phyloP scores from a whole-genome alignment of 1,139 yeast species.

The Yamadazyma pseudoaaseri region DNA sequence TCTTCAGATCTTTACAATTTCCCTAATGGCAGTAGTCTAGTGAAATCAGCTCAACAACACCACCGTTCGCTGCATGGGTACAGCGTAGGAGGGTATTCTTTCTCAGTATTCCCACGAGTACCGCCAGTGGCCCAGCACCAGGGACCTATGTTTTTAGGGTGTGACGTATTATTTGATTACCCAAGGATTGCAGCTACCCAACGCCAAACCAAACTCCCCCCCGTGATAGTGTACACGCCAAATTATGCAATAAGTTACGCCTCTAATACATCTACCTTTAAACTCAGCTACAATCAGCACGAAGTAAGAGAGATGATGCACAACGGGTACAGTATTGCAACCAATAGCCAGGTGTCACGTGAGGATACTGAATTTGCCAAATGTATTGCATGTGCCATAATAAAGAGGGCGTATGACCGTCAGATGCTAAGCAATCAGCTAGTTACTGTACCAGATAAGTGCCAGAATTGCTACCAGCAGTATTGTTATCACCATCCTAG shows the following conservation, averaged over 20 bases:
- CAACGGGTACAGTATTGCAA: constrained; percentile 55
- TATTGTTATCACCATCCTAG: constrained; percentile 18
- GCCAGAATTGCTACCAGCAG: constrained; percentile 19
- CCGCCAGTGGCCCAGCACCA: background rate
- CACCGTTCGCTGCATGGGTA: constrained; percentile 14
- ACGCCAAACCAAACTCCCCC: constrained; percentile 35
- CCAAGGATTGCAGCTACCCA: background rate
- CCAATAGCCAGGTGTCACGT: too few species aligned
- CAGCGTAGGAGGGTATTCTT: background rate
- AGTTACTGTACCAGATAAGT: constrained; percentile 17
- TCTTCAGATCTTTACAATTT: constrained; percentile 37
- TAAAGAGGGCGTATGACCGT: constrained; percentile 56
- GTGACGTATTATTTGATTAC: constrained; percentile 5
- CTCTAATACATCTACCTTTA: constrained; percentile 62
- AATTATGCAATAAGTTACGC: constrained; percentile 40
- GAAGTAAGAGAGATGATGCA: constrained; percentile 47
- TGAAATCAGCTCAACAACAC: constrained; percentile 20
- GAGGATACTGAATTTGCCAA: constrained; percentile 41
- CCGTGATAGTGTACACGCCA: constrained; percentile 53
- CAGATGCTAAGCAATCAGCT: constrained; percentile 3
- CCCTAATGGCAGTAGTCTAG: constrained; percentile 38
- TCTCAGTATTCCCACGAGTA: background rate
- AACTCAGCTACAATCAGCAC: constrained; percentile 42
- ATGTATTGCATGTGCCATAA: constrained; percentile 60
- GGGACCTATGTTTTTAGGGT: constrained; percentile 3